phyloP scores from a whole-genome alignment of 208 protist genomes.

The Leishmania major region DNA sequence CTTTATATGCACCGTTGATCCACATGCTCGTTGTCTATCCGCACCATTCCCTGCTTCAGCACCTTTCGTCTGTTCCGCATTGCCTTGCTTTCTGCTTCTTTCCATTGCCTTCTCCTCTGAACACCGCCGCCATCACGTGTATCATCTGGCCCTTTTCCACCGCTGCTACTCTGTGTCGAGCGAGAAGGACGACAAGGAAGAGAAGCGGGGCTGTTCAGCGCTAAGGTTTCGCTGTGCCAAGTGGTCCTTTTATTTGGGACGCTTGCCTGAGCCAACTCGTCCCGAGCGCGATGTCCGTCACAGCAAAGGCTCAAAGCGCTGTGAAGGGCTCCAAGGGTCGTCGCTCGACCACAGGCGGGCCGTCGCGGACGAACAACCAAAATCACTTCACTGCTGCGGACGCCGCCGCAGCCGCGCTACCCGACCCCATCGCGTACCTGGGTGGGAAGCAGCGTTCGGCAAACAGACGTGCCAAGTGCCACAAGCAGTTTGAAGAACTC shows the following conservation, averaged over 20 bases:
- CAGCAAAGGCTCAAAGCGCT: not conserved
- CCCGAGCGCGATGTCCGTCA: not conserved
- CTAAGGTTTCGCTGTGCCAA: not conserved
- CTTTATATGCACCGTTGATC: not conserved
- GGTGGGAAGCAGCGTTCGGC: conserved; percentile 22
- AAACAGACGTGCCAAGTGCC: conserved; percentile 13
- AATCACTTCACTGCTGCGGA: not conserved
- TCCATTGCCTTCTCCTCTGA: not conserved
- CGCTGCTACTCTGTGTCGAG: not conserved
- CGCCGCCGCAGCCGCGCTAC: not conserved
- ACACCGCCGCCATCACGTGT: not conserved
- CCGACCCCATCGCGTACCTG: conserved; percentile 24
- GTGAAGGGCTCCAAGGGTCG: not conserved
- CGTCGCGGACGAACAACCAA: not conserved
- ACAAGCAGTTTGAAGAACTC: conserved; percentile 41
- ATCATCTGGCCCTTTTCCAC: not conserved
- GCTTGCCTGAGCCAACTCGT: not conserved
- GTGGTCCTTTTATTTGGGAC: not conserved
- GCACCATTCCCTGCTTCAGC: conserved; percentile 1
- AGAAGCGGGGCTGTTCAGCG: not conserved
- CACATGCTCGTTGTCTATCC: not conserved
- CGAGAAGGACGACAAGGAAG: not conserved
- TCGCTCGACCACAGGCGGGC: not conserved
- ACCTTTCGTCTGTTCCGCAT: conserved; percentile 2
- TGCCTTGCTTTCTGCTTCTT: conserved; percentile 1